Conservation (phyloP, 768 basidiomycete genomes). For the Dendrothele bispora region DNA sequence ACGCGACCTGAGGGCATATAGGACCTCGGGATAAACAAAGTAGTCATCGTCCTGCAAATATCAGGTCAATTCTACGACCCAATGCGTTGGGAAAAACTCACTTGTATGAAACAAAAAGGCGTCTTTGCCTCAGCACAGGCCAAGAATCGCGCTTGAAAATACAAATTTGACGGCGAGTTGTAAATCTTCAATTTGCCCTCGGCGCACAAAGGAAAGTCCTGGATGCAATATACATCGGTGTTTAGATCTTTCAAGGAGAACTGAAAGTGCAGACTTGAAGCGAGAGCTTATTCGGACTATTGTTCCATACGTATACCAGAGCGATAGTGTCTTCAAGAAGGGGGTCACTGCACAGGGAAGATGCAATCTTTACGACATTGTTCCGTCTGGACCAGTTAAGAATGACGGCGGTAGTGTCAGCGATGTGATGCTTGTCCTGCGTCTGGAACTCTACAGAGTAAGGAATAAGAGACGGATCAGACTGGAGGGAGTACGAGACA, state of each 20-base stretch:
- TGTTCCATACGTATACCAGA: conserved; percentile 51
- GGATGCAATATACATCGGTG: neutral
- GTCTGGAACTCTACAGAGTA: neutral
- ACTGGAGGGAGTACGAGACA: too few relatives aligned
- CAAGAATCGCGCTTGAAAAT: conserved; percentile 46
- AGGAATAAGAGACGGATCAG: too few relatives aligned
- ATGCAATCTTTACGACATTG: conserved; percentile 41
- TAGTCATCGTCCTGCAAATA: conserved; percentile 65
- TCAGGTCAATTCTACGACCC: conserved; percentile 6
- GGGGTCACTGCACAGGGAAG: conserved; percentile 39
- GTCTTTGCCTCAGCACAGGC: conserved; percentile 46
- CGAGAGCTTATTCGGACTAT: conserved; percentile 34
- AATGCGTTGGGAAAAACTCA: conserved; percentile 13
- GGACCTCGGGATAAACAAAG: conserved; percentile 56
- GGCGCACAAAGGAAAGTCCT: conserved; percentile 36
- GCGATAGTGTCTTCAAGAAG: conserved; percentile 40
- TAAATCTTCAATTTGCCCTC: conserved; percentile 37
- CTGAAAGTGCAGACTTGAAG: conserved; percentile 40
- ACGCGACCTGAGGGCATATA: conserved; percentile 47
- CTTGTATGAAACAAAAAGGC: conserved; percentile 64
- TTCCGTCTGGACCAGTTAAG: conserved; percentile 56
- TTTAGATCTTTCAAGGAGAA: neutral
- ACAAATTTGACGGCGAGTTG: conserved; percentile 44
- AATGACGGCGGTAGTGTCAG: conserved; percentile 43
- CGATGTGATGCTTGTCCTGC: neutral